Base-by-base conservation (phyloP, 192 early-diverging fungal genomes). In the Coemansia sp. region DNA sequence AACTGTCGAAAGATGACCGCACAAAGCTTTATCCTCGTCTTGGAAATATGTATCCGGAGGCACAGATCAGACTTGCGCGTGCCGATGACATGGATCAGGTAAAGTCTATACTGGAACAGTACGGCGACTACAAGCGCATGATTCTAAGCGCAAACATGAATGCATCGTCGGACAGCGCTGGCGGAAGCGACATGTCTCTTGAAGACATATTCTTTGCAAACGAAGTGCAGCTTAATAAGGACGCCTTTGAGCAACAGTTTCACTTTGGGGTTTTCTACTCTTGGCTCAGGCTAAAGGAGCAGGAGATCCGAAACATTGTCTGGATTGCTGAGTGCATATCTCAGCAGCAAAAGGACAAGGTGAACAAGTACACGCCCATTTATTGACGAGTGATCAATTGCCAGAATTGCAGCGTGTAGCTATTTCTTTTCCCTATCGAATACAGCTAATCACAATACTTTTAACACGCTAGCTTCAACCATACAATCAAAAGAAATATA, bases 311-410 rank as follows among this genome's bases (percentile, higher is more conserved):
- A 45, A 98, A 98, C 76, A 94, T 99, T 83, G 91, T 97, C 42
- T 99, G 95, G 96, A 97, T 99, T 74, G 92, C 95, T 39, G 97
- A 99, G 85, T 98, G 97, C 78, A 97, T 99, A 75, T 91, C 94
- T n/a, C 96, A 97, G 84, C 89, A 93, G 65, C 95, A 98, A 74
- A 97, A 95, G 86, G 94, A 97, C 64, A 87, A 92, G 71, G 93
- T 99, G 83, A 90, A 87, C 81, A 94, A 91, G 78, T 98, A 96
- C 83, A 97, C 96, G 48, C 80, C 92, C 9, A 93, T 97, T 42
- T 97, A 95, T 79, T 96, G 86, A 63, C 45, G 11, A n/a, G 10
- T 26, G 15, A 18, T 18, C 1, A 18, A 50, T 50, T 45, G 44
- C 44, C 13, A 12, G 9, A 45, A 12, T 15, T 9, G 44, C 44